Base-by-base conservation (phyloP, 1,139 yeast genomes). In the Nakaseomyces sp. region DNA sequence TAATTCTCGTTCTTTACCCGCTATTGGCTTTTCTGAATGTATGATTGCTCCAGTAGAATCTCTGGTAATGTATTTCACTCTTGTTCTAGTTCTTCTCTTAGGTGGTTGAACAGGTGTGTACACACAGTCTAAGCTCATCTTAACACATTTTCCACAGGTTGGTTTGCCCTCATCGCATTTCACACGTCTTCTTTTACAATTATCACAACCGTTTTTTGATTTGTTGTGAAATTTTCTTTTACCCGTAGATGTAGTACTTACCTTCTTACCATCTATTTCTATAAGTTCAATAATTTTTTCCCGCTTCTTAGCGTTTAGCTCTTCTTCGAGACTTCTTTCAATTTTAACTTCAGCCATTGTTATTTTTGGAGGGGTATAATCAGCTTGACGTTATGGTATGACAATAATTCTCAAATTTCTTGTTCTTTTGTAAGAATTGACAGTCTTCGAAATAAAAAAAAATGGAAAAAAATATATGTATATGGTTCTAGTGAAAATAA, bases 141-240 rank as follows among this genome's bases (percentile, higher is more conserved):
- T 79, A 46, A 71, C 66, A 63, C 97, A 89, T 63, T 87, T 87
- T 26, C 70, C 70, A 63, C 97, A 89, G 13, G 69, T 60, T 0
- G 97, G 97, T 53, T 79, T 82, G 0, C 71, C 69, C 63, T 89
- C 97, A 63, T 89, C 96, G 68, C 97, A 89, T 60, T 89, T 89
- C 41, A 89, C 96, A 44, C 96, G 69, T 55, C 96, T 74, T 52
- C 77, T 74, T 59, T 89, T 89, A 64, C 97, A 89, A 1, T 94
- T 85, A 37, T 80, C 75, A 63, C 97, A 89, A 0, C 97, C 97
- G 44, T 76, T 76, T 48, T 95, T 73, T 31, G 95, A 84, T 64
- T 89, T 89, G 50, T 81, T 85, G 59, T 89, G 97, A 62, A 79
- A 83, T 60, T 80, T 81, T 45, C 95, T 70, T 50, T 68, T 69